Percentiles rank a stretch among this genome's conserved stretches.
These are phyloP conservation scores for Neopestalotiopsis sp. DNA, from an alignment of 2,329 filamentous ascomycete genomes.

Conservation along the genomic window DNA sequence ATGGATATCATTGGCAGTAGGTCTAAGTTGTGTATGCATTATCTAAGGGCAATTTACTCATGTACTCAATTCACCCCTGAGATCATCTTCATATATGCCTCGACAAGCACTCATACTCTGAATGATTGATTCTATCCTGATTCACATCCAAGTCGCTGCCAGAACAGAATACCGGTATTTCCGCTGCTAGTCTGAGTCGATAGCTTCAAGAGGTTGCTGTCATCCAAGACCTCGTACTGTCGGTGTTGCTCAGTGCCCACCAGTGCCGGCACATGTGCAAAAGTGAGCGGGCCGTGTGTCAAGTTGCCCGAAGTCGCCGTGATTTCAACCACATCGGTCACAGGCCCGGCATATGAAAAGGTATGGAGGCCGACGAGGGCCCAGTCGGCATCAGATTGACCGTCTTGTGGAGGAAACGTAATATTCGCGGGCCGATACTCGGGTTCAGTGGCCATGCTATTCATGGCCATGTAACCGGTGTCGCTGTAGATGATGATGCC, in stretches of 20 bases:
- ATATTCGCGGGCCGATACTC: conserved; percentile 31
- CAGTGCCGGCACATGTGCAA: conserved; percentile 33
- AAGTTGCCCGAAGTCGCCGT: conserved; percentile 29
- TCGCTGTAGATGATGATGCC: conserved; percentile 34
- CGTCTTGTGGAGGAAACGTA: conserved; percentile 27
- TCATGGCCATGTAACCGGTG: conserved; percentile 34
- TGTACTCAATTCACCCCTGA: too few relatives aligned
- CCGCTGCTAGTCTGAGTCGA: neutral
- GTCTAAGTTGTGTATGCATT: too few relatives aligned
- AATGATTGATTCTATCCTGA: neutral
- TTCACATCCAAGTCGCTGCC: neutral
- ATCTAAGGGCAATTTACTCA: too few relatives aligned
- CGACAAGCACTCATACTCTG: too few relatives aligned
- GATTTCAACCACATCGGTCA: conserved; percentile 27
- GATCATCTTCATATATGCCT: too few relatives aligned
- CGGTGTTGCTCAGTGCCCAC: conserved; percentile 26
- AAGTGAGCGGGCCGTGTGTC: conserved; percentile 32
- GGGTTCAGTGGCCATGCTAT: conserved; percentile 32
- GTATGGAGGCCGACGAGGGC: conserved; percentile 33
- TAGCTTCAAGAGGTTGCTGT: neutral
- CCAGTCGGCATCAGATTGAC: conserved; percentile 35
- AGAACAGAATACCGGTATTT: neutral
- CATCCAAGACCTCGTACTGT: neutral
- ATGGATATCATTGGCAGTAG: too few relatives aligned
- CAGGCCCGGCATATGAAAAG: conserved; percentile 32